Percentiles rank a stretch among this genome's conserved stretches.
These are phyloP conservation scores for Botrytis porri DNA, from an alignment of 2,329 filamentous ascomycete species.

Conservation along the genomic window DNA sequence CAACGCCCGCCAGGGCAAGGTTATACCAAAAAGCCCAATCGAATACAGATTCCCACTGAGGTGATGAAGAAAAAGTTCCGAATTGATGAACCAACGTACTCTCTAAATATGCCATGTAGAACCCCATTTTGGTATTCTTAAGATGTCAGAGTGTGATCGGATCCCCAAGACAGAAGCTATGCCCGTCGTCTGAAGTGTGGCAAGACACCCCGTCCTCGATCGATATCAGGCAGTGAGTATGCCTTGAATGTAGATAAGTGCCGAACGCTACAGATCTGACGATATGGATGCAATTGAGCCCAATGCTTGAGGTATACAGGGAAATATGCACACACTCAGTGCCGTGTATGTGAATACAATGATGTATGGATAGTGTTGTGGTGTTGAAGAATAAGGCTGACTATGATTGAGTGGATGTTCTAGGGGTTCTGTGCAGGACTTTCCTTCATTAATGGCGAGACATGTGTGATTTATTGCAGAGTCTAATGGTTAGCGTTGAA, in stretches of 20 bases:
- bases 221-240: conserved; percentile 29
- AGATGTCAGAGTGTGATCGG: conserved; percentile 25
- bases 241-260: conserved; percentile 27
- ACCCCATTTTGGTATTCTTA: conserved; percentile 52
- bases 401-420: conserved; percentile 36
- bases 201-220: conserved; percentile 27
- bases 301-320: conserved; percentile 46
- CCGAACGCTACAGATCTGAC: conserved; percentile 25
- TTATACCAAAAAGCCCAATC: conserved; percentile 22
- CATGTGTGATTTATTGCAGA: conserved; percentile 63
- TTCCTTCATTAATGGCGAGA: conserved; percentile 54
- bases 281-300: conserved; percentile 52
- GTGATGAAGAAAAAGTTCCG: conserved; percentile 24
- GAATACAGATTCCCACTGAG: conserved; percentile 31
- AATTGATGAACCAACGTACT: conserved; percentile 36
- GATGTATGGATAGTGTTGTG: conserved; percentile 38
- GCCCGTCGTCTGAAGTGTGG: conserved; percentile 32
- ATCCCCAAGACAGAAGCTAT: conserved; percentile 28
- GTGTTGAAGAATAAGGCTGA: conserved; percentile 39
- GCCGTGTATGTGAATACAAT: conserved; percentile 35
- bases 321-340: conserved; percentile 38
- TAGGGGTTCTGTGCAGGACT: conserved; percentile 38
- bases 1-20: conserved; percentile 5
- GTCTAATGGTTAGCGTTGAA: conserved; percentile 36
- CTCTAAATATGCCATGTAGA: conserved; percentile 54